Conservation (phyloP, 305 asterid species). For the Fraxinus platypoda region DNA sequence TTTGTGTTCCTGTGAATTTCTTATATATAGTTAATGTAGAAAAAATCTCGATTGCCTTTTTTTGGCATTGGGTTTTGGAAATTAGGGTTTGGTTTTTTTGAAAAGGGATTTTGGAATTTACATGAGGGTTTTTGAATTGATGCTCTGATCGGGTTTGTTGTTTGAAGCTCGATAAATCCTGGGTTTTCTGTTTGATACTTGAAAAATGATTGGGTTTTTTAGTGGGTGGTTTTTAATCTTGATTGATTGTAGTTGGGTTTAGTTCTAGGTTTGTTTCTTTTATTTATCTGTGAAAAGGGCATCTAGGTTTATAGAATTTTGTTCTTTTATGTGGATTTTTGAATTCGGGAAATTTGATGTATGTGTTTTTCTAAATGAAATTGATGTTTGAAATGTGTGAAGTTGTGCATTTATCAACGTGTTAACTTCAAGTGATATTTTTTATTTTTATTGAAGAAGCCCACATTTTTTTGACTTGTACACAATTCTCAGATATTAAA, state of each 20-base stretch:
- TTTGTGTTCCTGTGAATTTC: not conserved
- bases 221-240: slow-evolving; percentile 2
- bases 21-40: not conserved
- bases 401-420: not conserved
- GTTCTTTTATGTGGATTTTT: slow-evolving; percentile 15
- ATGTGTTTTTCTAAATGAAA: slow-evolving; percentile 6
- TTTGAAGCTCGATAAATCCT: not conserved
- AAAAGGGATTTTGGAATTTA: not conserved
- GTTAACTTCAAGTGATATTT: not conserved
- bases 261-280: not conserved
- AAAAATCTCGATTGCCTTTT: slow-evolving; percentile 1
- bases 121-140: not conserved
- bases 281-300: not conserved
- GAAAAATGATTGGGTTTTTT: not conserved
- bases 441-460: not conserved
- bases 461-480: not conserved
- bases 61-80: slow-evolving; percentile 1
- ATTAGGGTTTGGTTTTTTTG: slow-evolving; percentile 10
- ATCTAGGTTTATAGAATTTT: slow-evolving; percentile 25
- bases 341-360: not conserved
- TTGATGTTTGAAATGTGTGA: not conserved
- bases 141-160: slow-evolving; percentile 9
- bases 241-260: slow-evolving; percentile 4
- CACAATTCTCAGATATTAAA: not conserved
- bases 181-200: not conserved